phyloP scores from a whole-genome alignment of 1,284 basidiomycete genomes.

The Malassezia brasiliensis region DNA sequence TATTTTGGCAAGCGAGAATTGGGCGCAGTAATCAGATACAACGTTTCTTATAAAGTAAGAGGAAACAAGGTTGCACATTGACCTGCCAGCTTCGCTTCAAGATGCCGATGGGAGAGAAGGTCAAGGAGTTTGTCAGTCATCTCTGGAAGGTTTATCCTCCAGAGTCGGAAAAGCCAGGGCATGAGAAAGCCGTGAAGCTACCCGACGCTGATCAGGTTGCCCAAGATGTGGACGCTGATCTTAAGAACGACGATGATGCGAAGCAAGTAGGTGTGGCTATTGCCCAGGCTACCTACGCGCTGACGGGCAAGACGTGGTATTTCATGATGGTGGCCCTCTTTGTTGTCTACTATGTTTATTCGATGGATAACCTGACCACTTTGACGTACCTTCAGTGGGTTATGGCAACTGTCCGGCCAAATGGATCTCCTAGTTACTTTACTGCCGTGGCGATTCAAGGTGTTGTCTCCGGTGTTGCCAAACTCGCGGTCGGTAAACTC shows the following conservation, averaged over 20 bases:
- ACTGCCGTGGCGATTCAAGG: constrained; percentile 21
- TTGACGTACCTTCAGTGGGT: background rate
- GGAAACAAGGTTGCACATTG: no score
- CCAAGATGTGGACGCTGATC: background rate
- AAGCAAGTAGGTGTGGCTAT: constrained; percentile 17
- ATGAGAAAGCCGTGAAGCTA: constrained; percentile 1
- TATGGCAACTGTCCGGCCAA: background rate
- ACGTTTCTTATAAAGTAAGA: no score
- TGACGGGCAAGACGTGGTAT: constrained; percentile 10
- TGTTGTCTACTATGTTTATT: constrained; percentile 6
- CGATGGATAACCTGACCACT: constrained; percentile 10
- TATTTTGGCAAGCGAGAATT: no score
- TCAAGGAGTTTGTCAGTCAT: constrained; percentile 3
- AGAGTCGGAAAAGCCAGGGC: background rate
- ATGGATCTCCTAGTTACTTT: background rate
- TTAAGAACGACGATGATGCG: constrained; percentile 7
- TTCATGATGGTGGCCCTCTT: constrained; percentile 1
- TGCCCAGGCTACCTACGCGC: constrained; percentile 14
- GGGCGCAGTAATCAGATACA: no score
- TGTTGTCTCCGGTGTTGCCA: constrained; percentile 44
- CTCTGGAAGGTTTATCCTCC: constrained; percentile 17
- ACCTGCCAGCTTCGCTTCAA: no score
- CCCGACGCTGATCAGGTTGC: background rate
- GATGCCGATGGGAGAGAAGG: background rate
- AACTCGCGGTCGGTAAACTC: constrained; percentile 45